Evolutionary conservation across 805 yeast genomes (phyloP).

Genomic region (Wickerhamiella domercqiae): DNA sequence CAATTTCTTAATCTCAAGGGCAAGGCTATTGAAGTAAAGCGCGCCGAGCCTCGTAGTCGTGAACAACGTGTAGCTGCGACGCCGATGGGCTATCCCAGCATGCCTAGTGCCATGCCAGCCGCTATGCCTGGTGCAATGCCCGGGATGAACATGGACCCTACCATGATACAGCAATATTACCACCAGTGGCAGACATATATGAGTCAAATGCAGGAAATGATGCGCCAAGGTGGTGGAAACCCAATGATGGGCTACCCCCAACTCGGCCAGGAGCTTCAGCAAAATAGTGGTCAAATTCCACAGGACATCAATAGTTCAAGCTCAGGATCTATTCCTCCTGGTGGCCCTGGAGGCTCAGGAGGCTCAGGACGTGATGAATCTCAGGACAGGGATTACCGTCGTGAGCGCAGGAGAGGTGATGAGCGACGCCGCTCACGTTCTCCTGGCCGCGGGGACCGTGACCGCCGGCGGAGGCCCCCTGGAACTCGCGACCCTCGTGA

Average conservation of each 20-base stretch:
- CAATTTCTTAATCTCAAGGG: slow-evolving; percentile 76
- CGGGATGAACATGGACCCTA: slow-evolving; percentile 27
- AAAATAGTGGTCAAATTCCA: slow-evolving; percentile 6
- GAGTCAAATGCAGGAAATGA: slow-evolving; percentile 26
- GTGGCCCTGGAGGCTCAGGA: background rate
- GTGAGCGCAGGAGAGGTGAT: slow-evolving; percentile 18
- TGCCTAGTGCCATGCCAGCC: background rate
- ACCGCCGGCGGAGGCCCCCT: slow-evolving; percentile 14
- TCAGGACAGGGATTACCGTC: slow-evolving; percentile 16
- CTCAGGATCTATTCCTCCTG: slow-evolving; percentile 4
- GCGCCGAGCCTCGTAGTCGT: slow-evolving; percentile 27
- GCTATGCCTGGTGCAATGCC: slow-evolving; percentile 6
- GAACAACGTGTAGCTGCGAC: slow-evolving; percentile 1
- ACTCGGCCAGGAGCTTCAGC: slow-evolving; percentile 6
- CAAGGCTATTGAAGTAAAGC: slow-evolving; percentile 35
- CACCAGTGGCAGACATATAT: slow-evolving; percentile 28
- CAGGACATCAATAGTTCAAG: background rate
- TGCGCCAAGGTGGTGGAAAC: slow-evolving; percentile 17
- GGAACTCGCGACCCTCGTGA: slow-evolving; percentile 16
- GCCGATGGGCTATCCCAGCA: background rate
- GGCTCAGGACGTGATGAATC: slow-evolving; percentile 6
- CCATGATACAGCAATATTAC: slow-evolving; percentile 30
- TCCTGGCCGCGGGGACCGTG: slow-evolving; percentile 9
- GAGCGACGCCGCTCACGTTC: slow-evolving; percentile 20
- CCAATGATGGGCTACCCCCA: slow-evolving; percentile 16